Evolutionary conservation across 306 rosid genomes (phyloP), one percentile per base, ranked within the genome.

Genomic region (Quillaja saponaria): DNA sequence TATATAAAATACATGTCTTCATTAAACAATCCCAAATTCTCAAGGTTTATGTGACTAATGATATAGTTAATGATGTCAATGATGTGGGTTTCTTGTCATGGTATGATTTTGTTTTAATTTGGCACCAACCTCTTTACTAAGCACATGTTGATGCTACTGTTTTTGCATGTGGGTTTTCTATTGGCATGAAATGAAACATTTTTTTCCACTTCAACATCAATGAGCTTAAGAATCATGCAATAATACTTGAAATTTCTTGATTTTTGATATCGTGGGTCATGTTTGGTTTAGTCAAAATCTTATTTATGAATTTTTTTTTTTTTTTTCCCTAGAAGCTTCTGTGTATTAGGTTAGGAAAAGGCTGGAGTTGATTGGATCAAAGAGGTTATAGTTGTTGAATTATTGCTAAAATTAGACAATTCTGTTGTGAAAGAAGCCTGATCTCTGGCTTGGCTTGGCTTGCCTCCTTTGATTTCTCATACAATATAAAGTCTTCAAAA

Each of bases 51-150:
- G 58, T 42, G 55, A 45, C 69, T 79, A 81, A 71, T 77, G 72
- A 75, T 81, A 58, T 81, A 61, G 75, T 74, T 79, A 79, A 79
- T 61, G 66, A 74, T 33, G 75, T 74, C 76, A 79, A 79, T 61
- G 66, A 74, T 33, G 74, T 49, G 68, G 64, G 14, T 55, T 62
- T 37, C 20, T 67, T 67, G 44, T 56, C 28, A 21, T 19, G 14
- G 14, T 58, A 28, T 17, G 20, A 63, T 49, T 76, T 66, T 50
- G n/a, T n/a, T 70, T 45, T 64, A 64, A 8, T 66, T 66, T 39
- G 40, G 38, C 69, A 54, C 52, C 60, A 79, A 65, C 51, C 39
- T 80, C 61, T 33, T 74, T 21, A 58, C 72, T 44, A 55, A 33
- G 84, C 81, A 75, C 84, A 67, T 79, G 84, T 61, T 56, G 47